Evolutionary conservation across 257 asterid species (phyloP).

Genomic region (Verbena officinalis): DNA sequence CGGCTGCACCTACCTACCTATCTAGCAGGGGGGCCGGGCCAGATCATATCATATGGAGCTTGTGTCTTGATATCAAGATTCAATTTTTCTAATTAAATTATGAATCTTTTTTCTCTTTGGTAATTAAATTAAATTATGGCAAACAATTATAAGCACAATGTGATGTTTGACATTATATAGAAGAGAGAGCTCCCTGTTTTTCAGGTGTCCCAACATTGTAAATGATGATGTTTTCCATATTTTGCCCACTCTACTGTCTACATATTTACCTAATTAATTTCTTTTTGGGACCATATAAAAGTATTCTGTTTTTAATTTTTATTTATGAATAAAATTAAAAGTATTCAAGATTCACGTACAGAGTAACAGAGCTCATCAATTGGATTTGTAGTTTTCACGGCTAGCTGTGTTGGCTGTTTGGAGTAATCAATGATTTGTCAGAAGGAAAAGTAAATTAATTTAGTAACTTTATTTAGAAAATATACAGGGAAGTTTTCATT

Average conservation of each 20-base stretch:
- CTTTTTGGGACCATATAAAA: conserved; percentile 1
- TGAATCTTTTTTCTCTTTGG: too few relatives aligned
- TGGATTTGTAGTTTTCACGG: conserved; percentile 28
- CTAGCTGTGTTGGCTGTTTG: conserved; percentile 13
- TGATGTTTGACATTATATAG: neutral
- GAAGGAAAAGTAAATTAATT: neutral
- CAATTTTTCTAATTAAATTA: too few relatives aligned
- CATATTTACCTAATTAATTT: conserved; percentile 12
- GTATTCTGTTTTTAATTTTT: too few relatives aligned
- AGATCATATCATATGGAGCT: too few relatives aligned
- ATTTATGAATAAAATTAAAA: neutral
- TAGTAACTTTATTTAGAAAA: neutral
- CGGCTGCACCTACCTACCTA: conserved; percentile 10
- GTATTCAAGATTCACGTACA: conserved; percentile 12
- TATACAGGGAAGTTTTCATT: too few relatives aligned
- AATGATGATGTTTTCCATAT: neutral
- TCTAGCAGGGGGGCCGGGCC: neutral
- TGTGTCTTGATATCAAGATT: too few relatives aligned
- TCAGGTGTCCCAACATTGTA: conserved; percentile 25
- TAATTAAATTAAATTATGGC: too few relatives aligned
- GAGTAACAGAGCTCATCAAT: conserved; percentile 17
- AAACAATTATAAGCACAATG: neutral
- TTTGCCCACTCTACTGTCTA: neutral
- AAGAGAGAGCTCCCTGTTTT: conserved; percentile 20
- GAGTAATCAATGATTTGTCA: conserved; percentile 4